These are phyloP conservation scores for Amanita brunnescens DNA, from an alignment of 768 basidiomycete genomes.

Conservation along the genomic window DNA sequence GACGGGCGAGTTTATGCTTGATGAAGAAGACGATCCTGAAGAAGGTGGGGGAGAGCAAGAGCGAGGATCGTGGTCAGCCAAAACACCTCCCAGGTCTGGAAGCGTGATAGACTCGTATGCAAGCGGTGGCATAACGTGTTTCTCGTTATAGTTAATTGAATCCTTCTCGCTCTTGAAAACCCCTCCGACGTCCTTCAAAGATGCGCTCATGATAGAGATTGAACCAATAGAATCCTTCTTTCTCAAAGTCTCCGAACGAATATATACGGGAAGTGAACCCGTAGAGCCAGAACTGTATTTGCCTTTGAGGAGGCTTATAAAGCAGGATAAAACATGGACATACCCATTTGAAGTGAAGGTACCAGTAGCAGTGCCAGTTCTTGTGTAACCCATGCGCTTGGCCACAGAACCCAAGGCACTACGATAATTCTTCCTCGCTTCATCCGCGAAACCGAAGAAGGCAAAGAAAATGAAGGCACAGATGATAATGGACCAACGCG, in stretches of 20 bases:
- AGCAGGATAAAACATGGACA: constrained; percentile 5
- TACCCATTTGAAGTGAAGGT: constrained; percentile 20
- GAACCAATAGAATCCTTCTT: constrained; percentile 43
- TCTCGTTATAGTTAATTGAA: constrained; percentile 20
- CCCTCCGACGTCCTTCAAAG: constrained; percentile 31
- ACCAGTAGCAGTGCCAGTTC: constrained; percentile 12
- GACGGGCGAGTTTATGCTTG: constrained; percentile 18
- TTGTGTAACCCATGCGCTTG: constrained; percentile 26
- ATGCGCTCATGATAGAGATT: constrained; percentile 13
- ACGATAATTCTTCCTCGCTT: constrained; percentile 48
- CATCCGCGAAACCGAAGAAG: constrained; percentile 61
- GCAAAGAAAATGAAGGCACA: constrained; percentile 52
- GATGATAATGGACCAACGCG: constrained; percentile 37
- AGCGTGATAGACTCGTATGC: constrained; percentile 29
- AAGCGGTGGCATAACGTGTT: constrained; percentile 22
- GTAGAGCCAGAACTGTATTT: constrained; percentile 16
- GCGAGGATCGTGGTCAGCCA: constrained; percentile 26
- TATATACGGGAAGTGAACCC: constrained; percentile 33
- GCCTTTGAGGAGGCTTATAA: background rate
- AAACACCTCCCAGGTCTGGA: constrained; percentile 29
- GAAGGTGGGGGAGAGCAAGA: constrained; percentile 25
- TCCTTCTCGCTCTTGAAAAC: constrained; percentile 18
- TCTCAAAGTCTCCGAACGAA: constrained; percentile 34
- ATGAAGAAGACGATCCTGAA: constrained; percentile 27
- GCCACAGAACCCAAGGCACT: constrained; percentile 29